phyloP scores from a whole-genome alignment of 495 filamentous ascomycete species.

The Tuber umbilicatum region DNA sequence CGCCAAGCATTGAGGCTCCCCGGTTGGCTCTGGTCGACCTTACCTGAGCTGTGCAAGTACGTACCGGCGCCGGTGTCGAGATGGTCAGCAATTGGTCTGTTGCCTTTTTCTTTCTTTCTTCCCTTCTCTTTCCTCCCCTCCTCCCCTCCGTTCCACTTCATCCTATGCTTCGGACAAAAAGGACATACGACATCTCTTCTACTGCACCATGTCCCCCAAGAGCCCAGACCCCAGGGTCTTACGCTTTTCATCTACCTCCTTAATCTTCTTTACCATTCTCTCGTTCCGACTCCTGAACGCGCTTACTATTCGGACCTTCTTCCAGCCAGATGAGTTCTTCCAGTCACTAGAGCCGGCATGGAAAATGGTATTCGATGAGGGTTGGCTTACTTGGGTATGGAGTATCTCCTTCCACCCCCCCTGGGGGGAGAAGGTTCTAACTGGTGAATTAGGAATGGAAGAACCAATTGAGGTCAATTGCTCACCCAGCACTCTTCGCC shows the following conservation, averaged over 20 bases:
- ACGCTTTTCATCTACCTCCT: constrained; percentile 34
- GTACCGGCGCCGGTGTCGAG: background rate
- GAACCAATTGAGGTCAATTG: constrained; percentile 80
- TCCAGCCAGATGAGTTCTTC: constrained; percentile 99
- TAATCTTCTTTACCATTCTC: constrained; percentile 58
- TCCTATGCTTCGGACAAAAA: background rate
- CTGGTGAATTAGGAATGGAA: constrained; percentile 73
- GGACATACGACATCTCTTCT: background rate
- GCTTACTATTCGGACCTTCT: constrained; percentile 82
- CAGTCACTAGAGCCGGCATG: constrained; percentile 95
- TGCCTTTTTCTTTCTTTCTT: background rate
- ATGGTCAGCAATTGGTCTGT: background rate
- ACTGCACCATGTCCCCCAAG: constrained; percentile 18
- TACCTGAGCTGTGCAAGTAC: background rate
- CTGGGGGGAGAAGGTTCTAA: background rate
- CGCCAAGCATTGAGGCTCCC: constrained; percentile 1
- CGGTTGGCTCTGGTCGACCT: background rate
- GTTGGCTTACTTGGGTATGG: constrained; percentile 93
- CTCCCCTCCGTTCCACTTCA: background rate
- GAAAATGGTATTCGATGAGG: constrained; percentile 81
- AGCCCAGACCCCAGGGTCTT: constrained; percentile 7
- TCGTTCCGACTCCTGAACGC: constrained; percentile 78
- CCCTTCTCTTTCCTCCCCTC: background rate
- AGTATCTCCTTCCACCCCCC: constrained; percentile 8
- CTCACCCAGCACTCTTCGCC: constrained; percentile 82